Evolutionary conservation across 805 yeast species (phyloP), one percentile per base, ranked within the genome.

Genomic region (Yamadazyma sp.): DNA sequence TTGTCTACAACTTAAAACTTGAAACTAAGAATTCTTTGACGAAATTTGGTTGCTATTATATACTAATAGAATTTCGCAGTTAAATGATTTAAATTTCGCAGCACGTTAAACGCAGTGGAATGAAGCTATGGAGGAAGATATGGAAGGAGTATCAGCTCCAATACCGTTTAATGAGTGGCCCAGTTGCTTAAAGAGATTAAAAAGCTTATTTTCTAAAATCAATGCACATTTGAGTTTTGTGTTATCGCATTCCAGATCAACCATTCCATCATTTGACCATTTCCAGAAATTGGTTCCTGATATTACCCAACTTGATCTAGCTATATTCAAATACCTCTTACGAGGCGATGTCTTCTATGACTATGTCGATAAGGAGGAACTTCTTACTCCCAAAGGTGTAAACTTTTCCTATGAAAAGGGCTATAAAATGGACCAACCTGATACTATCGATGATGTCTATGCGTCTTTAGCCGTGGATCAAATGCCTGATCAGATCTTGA

Each of bases 341-440:
- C 95, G 73, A 18, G 91, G 84, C 31, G 75, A 85, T 9, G 62
- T 78, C 2, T 80, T 80, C 49, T 65, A 51, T 34, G 84, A 78
- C 33, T 89, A 85, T 53, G 79, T 83, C 28, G 96, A 89, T 54
- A 87, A 82, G 52, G 81, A 82, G 49, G 89, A 80, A 46, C 51
- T 79, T 8, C 40, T 53, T 31, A 59, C 72, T 23, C 64, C 69
- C 27, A 69, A 62, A 8, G 39, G 39, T 2, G 13, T 12, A 12
- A 24, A 24, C 16, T 7, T 7, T 12, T 58, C 65, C 19, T 43
- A 67, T 44, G 35, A 42, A n/a, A 47, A 47, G 15, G 72, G 73
- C 1, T 66, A 60, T 36, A 43, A 52, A 15, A 68, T 59, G 45
- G 47, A 54, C 11, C 49, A 55, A 27, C 55, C 58, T 3, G 50